These are phyloP conservation scores for Cercospora sp. DNA, from an alignment of 2,329 filamentous ascomycete species.

Conservation along the genomic window DNA sequence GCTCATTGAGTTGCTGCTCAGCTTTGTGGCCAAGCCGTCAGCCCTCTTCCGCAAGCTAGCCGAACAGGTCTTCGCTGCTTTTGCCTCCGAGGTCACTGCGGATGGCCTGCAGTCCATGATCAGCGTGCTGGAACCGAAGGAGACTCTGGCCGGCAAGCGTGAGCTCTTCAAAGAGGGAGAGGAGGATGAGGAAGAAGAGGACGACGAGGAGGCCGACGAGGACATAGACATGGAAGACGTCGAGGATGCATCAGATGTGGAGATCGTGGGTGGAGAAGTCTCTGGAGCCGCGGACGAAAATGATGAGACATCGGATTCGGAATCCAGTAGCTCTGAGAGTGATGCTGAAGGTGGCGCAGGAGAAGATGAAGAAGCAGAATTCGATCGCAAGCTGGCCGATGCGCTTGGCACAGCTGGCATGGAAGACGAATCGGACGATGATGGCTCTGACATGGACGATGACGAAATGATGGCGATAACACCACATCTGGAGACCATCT, in stretches of 20 bases:
- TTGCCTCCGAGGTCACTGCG: slow-evolving; percentile 71
- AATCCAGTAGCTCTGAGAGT: slow-evolving; percentile 34
- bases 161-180: slow-evolving; percentile 72
- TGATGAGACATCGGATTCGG: slow-evolving; percentile 26
- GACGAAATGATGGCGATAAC: slow-evolving; percentile 93
- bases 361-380: slow-evolving; percentile 55
- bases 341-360: slow-evolving; percentile 30
- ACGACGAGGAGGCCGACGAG: slow-evolving; percentile 27
- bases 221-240: slow-evolving; percentile 42
- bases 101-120: slow-evolving; percentile 68
- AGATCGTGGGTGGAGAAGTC: slow-evolving; percentile 37
- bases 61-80: slow-evolving; percentile 82
- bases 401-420: slow-evolving; percentile 70
- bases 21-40: slow-evolving; percentile 82
- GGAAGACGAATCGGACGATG: slow-evolving; percentile 60
- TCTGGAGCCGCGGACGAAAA: slow-evolving; percentile 9
- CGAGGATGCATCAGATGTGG: slow-evolving; percentile 40
- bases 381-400: slow-evolving; percentile 74
- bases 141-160: slow-evolving; percentile 79
- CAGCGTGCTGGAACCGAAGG: slow-evolving; percentile 73
- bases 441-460: slow-evolving; percentile 83
- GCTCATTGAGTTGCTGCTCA: slow-evolving; percentile 84
- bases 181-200: slow-evolving; percentile 27
- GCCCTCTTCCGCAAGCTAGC: slow-evolving; percentile 81
- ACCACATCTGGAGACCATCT: slow-evolving; percentile 77